Evolutionary conservation across 73 alveolate species (phyloP), one percentile per base, ranked within the genome.

Genomic region (Paramecium caudatum): DNA sequence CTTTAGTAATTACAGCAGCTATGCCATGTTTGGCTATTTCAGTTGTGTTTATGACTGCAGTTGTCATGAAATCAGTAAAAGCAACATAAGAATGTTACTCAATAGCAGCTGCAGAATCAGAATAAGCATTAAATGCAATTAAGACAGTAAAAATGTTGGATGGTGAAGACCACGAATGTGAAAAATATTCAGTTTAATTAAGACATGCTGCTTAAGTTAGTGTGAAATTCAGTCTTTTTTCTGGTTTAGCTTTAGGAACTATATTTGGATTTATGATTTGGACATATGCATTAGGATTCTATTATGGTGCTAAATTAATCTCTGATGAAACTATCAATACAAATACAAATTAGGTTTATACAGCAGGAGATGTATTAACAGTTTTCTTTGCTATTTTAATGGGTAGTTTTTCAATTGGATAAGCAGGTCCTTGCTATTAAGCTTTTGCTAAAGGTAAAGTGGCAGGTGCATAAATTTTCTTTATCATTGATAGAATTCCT

Each of bases 91-190:
- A 65, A 39, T 95, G 95, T 0, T 95, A 93, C 82, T 92, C 93
- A 17, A 78, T 90, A 33, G 98, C 90, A 88, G 97, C 46, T 86
- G 97, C 78, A 47, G 74, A 50, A 19, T 98, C 99, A 15, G 98
- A 96, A 74, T 91, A 96, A 90, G 96, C 96, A 10, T 82, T 96
- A 41, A 80, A 90, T 82, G 98, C 97, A 12, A 94, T 96, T 23
- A 95, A 92, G 91, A 94, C 98, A 2, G 97, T 96, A 15, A 92
- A 82, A 25, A 94, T 97, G 43, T 48, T 91, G 2, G 83, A 70
- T 78, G 97, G 96, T 1, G 92, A 92, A 46, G 94, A 92, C 7
- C 55, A 37, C 45, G 92, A 90, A 23, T 85, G 69, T 21, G 8
- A 48, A n/a, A 70, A 23, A 3, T 91, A 91, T 12, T 30, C 65